Percentiles rank a stretch among this genome's conserved stretches.
These are phyloP conservation scores for Pseudogymnoascus sp. DNA, from an alignment of 2,329 filamentous ascomycete species.

Conservation along the genomic window DNA sequence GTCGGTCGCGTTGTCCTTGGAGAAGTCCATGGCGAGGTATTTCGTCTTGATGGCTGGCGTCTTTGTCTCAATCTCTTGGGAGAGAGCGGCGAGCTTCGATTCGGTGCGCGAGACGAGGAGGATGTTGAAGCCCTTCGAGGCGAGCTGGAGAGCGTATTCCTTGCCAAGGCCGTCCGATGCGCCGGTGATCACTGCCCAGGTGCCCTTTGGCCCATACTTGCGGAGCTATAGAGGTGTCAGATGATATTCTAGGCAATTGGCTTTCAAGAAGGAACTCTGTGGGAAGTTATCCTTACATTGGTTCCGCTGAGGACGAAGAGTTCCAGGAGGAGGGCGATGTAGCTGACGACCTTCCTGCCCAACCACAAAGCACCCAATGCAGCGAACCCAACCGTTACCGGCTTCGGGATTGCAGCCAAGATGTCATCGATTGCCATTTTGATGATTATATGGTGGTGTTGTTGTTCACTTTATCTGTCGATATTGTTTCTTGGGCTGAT, in stretches of 20 bases:
- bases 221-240: conserved; percentile 48
- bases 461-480: neutral
- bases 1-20: conserved; percentile 69
- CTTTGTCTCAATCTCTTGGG: conserved; percentile 65
- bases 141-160: conserved; percentile 87
- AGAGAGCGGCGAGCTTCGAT: conserved; percentile 75
- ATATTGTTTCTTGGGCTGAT: neutral
- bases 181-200: conserved; percentile 90
- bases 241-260: neutral
- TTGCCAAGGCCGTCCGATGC: conserved; percentile 96
- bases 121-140: conserved; percentile 87
- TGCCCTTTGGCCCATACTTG: conserved; percentile 84
- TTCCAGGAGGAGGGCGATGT: conserved; percentile 55
- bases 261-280: neutral
- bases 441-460: neutral
- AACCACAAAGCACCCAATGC: conserved; percentile 54
- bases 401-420: conserved; percentile 37
- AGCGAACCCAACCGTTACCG: conserved; percentile 34
- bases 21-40: conserved; percentile 85
- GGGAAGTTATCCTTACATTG: conserved; percentile 40
- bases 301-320: conserved; percentile 61
- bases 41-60: conserved; percentile 60
- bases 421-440: conserved; percentile 24
- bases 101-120: conserved; percentile 92
- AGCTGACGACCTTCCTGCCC: conserved; percentile 49